phyloP scores from a whole-genome alignment of 116 monocot species.

The Posidonia oceanica region DNA sequence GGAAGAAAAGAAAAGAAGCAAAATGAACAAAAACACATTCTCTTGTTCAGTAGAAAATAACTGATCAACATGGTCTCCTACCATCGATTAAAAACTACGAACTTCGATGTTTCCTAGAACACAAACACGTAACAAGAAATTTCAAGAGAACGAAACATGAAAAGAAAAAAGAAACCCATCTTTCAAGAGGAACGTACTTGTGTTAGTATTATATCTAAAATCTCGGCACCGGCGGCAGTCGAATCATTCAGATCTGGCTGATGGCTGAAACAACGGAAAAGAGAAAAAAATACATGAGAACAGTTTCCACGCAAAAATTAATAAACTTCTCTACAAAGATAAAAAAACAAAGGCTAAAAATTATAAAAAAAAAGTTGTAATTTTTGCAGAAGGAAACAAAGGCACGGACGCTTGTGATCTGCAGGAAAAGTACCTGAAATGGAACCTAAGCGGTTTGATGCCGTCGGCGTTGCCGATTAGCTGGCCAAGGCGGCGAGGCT shows the following conservation, averaged over 20 bases:
- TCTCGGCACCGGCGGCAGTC: conserved; percentile 6
- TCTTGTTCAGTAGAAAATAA: too few relatives aligned
- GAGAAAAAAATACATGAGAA: not conserved
- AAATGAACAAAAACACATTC: too few relatives aligned
- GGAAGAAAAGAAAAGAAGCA: too few relatives aligned
- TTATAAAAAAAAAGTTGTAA: not conserved
- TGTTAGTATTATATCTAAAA: conserved; percentile 13
- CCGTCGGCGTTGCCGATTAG: conserved; percentile 1
- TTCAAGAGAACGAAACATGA: not conserved
- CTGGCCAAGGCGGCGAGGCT: conserved; percentile 19
- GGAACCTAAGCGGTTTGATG: conserved; percentile 9
- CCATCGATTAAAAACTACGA: too few relatives aligned
- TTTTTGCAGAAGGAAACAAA: not conserved
- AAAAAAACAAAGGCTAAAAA: not conserved
- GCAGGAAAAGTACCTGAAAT: conserved; percentile 3
- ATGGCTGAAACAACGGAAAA: conserved; percentile 3
- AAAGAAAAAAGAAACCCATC: not conserved
- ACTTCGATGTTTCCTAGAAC: too few relatives aligned
- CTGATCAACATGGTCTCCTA: too few relatives aligned
- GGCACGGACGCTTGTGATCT: not conserved
- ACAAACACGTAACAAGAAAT: too few relatives aligned
- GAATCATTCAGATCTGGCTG: conserved; percentile 13
- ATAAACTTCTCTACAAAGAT: not conserved
- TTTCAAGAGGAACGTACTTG: conserved; percentile 5
- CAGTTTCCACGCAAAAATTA: not conserved